These are phyloP conservation scores for Fusarium poae DNA, from an alignment of 2,329 filamentous ascomycete genomes.

Conservation along the genomic window DNA sequence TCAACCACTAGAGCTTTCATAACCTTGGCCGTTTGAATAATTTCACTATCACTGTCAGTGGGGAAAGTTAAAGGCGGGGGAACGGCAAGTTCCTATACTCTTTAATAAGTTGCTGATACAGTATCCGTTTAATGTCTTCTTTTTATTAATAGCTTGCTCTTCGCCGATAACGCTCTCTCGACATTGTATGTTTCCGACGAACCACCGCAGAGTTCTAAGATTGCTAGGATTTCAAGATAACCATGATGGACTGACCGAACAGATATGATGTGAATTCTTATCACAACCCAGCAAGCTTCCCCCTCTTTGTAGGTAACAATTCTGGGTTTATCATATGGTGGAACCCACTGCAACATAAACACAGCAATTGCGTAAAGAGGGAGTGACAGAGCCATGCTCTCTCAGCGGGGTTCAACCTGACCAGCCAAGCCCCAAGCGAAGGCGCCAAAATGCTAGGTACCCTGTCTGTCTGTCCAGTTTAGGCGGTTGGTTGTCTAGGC, in stretches of 20 bases:
- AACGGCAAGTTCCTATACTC: constrained; percentile 1
- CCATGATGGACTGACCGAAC: background rate
- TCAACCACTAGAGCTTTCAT: constrained; percentile 23
- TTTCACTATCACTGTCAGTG: constrained; percentile 28
- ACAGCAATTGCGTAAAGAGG: constrained; percentile 1
- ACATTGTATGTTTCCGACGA: background rate
- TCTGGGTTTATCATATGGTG: constrained; percentile 19
- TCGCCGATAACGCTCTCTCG: constrained; percentile 1
- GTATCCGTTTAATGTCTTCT: background rate
- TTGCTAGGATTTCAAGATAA: background rate
- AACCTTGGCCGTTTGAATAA: constrained; percentile 16
- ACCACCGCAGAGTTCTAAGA: background rate
- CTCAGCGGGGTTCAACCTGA: constrained; percentile 29
- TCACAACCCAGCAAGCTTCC: constrained; percentile 25
- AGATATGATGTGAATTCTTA: constrained; percentile 1
- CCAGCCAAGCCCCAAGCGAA: constrained; percentile 31
- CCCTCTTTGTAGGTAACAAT: constrained; percentile 10
- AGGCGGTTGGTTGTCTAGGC: background rate
- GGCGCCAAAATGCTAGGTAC: constrained; percentile 32
- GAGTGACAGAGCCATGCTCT: constrained; percentile 36
- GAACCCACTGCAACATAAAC: constrained; percentile 19
- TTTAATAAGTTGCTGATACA: constrained; percentile 4
- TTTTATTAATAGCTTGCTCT: constrained; percentile 5
- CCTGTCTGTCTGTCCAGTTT: constrained; percentile 16
- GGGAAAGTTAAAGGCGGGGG: constrained; percentile 25